These are phyloP conservation scores for Peniophora sp. DNA, from an alignment of 1,284 basidiomycete genomes.

Conservation along the genomic window DNA sequence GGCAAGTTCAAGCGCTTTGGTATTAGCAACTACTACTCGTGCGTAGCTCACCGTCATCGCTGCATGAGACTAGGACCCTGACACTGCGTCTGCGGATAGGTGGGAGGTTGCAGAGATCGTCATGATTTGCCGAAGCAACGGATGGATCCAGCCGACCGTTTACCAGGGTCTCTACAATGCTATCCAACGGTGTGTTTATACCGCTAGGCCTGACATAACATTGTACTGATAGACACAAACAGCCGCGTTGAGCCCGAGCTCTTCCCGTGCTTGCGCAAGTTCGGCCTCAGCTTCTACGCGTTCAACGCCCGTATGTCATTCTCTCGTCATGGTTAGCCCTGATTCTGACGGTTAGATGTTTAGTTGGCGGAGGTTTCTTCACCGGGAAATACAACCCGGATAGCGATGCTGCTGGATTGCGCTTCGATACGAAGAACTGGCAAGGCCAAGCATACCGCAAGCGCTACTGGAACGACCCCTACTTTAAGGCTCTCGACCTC, in stretches of 20 bases:
- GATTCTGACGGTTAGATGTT: not conserved
- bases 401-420: conserved; percentile 23
- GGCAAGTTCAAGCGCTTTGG: conserved; percentile 39
- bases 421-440: conserved; percentile 27
- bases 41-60: conserved; percentile 8
- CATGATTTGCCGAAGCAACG: conserved; percentile 40
- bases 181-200: conserved; percentile 28
- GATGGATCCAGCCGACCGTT: conserved; percentile 54
- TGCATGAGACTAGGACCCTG: too few species aligned
- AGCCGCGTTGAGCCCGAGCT: conserved; percentile 48
- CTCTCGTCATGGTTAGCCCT: not conserved
- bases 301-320: conserved; percentile 36
- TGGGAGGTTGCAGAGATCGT: conserved; percentile 63
- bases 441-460: conserved; percentile 20
- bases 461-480: conserved; percentile 38
- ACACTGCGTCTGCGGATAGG: conserved; percentile 12
- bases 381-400: conserved; percentile 24
- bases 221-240: not conserved
- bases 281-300: conserved; percentile 52
- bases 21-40: conserved; percentile 42
- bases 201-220: not conserved
- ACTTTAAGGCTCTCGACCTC: conserved; percentile 36
- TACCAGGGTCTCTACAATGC: conserved; percentile 65
- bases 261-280: conserved; percentile 57
- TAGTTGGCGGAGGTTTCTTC: conserved; percentile 31